Evolutionary conservation across 352 stramenopile genomes (phyloP).

Genomic region (Phytophthora fragariae): DNA sequence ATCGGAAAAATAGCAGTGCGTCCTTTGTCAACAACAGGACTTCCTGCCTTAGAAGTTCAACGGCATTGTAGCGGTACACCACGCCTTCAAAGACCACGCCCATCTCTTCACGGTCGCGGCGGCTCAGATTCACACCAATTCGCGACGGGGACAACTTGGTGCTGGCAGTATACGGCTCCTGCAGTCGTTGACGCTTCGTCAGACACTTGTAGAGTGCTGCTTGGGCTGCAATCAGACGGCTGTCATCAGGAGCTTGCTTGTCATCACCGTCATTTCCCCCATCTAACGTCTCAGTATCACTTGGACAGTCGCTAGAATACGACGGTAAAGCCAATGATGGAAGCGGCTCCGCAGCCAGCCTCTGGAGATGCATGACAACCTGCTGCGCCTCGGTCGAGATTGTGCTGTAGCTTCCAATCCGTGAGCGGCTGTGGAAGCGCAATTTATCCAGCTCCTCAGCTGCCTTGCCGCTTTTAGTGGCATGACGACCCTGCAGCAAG

Average conservation of each 20-base stretch:
- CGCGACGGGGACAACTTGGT: conserved; percentile 53
- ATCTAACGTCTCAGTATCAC: conserved; percentile 33
- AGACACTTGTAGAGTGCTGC: conserved; percentile 72
- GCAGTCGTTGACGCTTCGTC: conserved; percentile 55
- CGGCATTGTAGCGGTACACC: conserved; percentile 73
- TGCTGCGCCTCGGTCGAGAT: conserved; percentile 65
- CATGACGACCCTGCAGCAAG: conserved; percentile 46
- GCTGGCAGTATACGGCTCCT: conserved; percentile 50
- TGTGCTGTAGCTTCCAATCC: conserved; percentile 78
- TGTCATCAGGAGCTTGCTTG: conserved; percentile 26
- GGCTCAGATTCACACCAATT: conserved; percentile 74
- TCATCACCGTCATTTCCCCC: conserved; percentile 14
- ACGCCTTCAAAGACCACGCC: conserved; percentile 72
- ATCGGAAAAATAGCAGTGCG: conserved; percentile 71
- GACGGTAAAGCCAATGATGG: conserved; percentile 15
- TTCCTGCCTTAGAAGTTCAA: conserved; percentile 73
- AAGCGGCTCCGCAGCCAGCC: conserved; percentile 28
- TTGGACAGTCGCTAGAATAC: conserved; percentile 34
- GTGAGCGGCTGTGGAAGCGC: conserved; percentile 74
- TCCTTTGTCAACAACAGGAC: conserved; percentile 72
- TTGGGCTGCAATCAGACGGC: conserved; percentile 45
- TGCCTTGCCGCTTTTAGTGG: conserved; percentile 21
- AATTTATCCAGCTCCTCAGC: conserved; percentile 40
- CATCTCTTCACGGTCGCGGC: conserved; percentile 64
- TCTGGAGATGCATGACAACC: conserved; percentile 48